Conservation (phyloP, 148 eudicot genomes). For the Amaranthus palmeri region DNA sequence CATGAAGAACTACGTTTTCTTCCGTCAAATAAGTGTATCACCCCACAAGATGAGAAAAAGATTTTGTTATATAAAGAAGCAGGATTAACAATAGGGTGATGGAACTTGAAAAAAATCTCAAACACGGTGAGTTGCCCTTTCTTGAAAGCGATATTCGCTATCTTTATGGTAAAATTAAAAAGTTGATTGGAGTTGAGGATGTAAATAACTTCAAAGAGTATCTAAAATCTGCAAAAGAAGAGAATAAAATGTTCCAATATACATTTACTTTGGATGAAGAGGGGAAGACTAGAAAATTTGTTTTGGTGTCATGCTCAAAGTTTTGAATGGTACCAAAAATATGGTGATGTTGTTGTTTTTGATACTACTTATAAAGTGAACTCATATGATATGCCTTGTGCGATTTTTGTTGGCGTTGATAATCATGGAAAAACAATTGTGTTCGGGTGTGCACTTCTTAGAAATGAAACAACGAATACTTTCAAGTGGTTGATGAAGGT, state of each 20-base stretch:
- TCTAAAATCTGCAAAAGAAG: conserved; percentile 14
- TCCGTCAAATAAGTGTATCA: not conserved
- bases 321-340: conserved; percentile 15
- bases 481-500: conserved; percentile 12
- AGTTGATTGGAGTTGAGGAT: conserved; percentile 9
- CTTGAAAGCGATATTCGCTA: conserved; percentile 20
- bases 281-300: not conserved
- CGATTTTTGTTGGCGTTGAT: conserved; percentile 11
- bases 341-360: conserved; percentile 16
- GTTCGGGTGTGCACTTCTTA: conserved; percentile 5
- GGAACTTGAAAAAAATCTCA: conserved; percentile 18
- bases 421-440: conserved; percentile 12
- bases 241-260: conserved; percentile 17
- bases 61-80: not conserved
- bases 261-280: conserved; percentile 14
- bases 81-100: not conserved
- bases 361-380: conserved; percentile 13
- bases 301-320: conserved; percentile 16
- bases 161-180: conserved; percentile 8
- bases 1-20: not conserved
- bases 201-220: conserved; percentile 11
- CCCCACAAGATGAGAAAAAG: not conserved
- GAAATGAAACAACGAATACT: conserved; percentile 9
- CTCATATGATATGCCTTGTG: conserved; percentile 9
- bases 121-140: conserved; percentile 15